These are phyloP conservation scores for Polytrichum commune DNA, from an alignment of 225 moss, liverwort and hornwort genomes.

Conservation along the genomic window DNA sequence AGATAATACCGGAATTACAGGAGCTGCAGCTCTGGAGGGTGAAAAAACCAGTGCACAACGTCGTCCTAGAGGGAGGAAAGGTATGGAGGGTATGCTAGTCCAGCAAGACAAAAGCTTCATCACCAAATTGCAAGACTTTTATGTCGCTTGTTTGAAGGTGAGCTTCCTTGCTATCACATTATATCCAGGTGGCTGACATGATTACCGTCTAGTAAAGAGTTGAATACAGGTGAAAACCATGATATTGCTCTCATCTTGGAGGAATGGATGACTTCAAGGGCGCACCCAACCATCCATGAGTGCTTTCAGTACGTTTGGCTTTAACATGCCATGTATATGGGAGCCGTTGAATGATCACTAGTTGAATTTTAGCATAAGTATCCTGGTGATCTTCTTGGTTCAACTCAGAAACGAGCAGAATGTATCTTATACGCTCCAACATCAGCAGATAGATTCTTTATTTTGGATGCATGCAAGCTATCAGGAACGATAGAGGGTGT, in stretches of 20 bases:
- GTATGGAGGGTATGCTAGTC: slow-evolving; percentile 71
- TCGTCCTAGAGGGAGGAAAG: slow-evolving; percentile 48
- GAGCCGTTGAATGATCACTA: neutral
- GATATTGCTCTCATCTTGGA: neutral
- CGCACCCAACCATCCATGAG: no score
- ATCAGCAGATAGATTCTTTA: no score
- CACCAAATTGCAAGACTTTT: slow-evolving; percentile 53
- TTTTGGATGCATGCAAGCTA: no score
- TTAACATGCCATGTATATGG: no score
- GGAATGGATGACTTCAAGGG: neutral
- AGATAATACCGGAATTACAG: slow-evolving; percentile 31
- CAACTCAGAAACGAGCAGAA: no score
- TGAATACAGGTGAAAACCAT: no score
- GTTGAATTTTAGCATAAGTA: no score
- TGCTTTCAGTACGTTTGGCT: no score
- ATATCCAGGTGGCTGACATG: neutral
- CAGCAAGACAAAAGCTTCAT: slow-evolving; percentile 54
- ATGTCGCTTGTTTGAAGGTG: slow-evolving; percentile 68
- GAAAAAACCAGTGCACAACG: slow-evolving; percentile 22
- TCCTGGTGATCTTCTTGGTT: no score
- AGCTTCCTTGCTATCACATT: slow-evolving; percentile 1
- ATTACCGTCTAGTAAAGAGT: neutral
- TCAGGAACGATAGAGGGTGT: no score
- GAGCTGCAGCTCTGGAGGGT: slow-evolving; percentile 42
- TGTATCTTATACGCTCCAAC: no score